These are phyloP conservation scores for Erysimum pusillum DNA, from an alignment of 441 rosid species.

Conservation along the genomic window DNA sequence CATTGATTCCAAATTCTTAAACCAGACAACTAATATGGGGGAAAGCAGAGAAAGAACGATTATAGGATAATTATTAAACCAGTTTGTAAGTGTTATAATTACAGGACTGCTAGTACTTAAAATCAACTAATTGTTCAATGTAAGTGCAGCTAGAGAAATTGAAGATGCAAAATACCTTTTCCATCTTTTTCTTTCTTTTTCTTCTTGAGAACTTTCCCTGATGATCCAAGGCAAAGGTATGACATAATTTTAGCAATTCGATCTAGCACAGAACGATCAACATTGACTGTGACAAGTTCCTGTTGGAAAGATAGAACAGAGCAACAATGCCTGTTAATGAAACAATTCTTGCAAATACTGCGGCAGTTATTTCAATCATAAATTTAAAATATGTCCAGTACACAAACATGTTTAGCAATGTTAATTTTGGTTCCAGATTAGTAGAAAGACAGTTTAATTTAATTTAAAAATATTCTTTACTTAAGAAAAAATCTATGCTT, in stretches of 20 bases:
- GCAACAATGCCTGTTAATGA: conserved; percentile 12
- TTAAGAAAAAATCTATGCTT: not conserved
- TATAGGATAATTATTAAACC: not conserved
- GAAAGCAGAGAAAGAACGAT: conserved; percentile 1
- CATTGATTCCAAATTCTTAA: conserved; percentile 3
- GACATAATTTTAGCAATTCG: conserved; percentile 94
- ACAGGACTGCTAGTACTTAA: not conserved
- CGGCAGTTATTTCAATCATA: not conserved
- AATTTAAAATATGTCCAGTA: not conserved
- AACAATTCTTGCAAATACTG: not conserved
- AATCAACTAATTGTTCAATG: not conserved
- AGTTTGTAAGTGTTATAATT: not conserved
- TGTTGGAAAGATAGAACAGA: conserved; percentile 43
- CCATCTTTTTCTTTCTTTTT: conserved; percentile 92
- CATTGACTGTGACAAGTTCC: conserved; percentile 95
- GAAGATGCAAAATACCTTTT: conserved; percentile 61
- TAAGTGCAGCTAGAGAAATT: conserved; percentile 9
- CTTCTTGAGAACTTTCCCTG: conserved; percentile 99
- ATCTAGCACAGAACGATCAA: conserved; percentile 96
- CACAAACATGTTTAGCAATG: not conserved
- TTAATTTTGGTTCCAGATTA: not conserved
- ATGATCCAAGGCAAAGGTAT: conserved; percentile 97
- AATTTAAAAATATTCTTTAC: not conserved
- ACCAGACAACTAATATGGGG: not conserved
- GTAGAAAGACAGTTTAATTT: not conserved